Base-by-base conservation (phyloP, 2,329 filamentous ascomycete species). In the Pyrenophora graminea region DNA sequence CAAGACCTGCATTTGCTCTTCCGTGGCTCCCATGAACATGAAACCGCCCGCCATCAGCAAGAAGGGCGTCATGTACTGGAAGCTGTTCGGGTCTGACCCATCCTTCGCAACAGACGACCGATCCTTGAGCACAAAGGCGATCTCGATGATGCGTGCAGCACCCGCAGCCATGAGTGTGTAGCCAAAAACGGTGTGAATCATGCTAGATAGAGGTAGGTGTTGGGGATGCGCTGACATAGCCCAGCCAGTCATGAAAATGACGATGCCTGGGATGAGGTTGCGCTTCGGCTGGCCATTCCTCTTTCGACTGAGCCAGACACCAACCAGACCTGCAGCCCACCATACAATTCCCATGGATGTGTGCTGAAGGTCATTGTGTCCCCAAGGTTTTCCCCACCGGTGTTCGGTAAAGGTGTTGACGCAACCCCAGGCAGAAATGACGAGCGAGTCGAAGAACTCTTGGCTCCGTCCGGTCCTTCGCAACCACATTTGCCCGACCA, bases 331-430 rank as follows among this genome's bases (percentile, higher is more conserved):
- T 6, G 94, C 93, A 64, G 86, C 89, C 93, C 93, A 99, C 94
- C 94, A 99, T 44, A 99, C 86, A 56, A 99, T 85, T n/a, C 94
- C 94, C 93, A 99, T 97, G n/a, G 89, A 90, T 0, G 94, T 99
- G 74, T 99, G 94, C 73, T 99, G 93, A 77, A 96, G 85, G 73
- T 99, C 94, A 68, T 97, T 97, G 74, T 84, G 85, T 45, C 89
- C 91, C 94, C 94, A 99, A 0, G 84, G 82, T 1, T 81, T 81
- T 47, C 94, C 94, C 94, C 94, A 99, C 45, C 89, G 85, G 71
- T 99, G 94, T 74, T 97, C 94, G 15, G 94, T 99, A 64, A 99
- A 97, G 7, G 94, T 97, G 74, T 97, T 99, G 75, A 99, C 87
- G 69, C 91, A 95, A 30, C 93, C 94, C 94, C 94, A 99, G 1